Conservation (phyloP, 1,284 basidiomycete species). For the Trametes polyzona region DNA sequence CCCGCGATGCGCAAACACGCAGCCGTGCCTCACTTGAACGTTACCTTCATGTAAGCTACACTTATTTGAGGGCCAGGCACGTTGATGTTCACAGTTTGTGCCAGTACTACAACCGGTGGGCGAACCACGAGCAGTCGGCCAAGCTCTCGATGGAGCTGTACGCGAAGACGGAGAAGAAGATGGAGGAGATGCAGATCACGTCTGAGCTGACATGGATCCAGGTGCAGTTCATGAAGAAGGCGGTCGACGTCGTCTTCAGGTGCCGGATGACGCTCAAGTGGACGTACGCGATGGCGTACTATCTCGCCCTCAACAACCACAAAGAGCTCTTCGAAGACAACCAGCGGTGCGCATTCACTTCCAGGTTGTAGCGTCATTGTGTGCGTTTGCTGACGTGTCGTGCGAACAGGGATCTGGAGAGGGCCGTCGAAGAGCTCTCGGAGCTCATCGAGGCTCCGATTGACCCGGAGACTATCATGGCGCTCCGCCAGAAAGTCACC, state of each 20-base stretch:
- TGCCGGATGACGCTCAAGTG: conserved; percentile 97
- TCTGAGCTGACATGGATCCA: conserved; percentile 97
- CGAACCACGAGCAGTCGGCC: conserved; percentile 98
- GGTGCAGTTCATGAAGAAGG: conserved; percentile 98
- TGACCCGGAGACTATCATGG: conserved; percentile 82
- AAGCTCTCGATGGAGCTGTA: conserved; percentile 94
- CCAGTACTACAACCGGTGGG: conserved; percentile 97
- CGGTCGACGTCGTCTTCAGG: conserved; percentile 88
- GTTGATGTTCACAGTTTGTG: too few species aligned
- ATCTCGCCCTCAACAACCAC: conserved; percentile 85
- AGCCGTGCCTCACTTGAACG: conserved; percentile 91
- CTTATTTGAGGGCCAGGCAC: too few species aligned
- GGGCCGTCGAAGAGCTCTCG: conserved; percentile 93
- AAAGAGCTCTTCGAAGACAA: conserved; percentile 98
- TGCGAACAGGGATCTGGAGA: conserved; percentile 82
- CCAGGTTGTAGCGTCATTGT: background rate
- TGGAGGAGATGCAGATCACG: conserved; percentile 98
- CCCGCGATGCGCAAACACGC: conserved; percentile 87
- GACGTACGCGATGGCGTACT: conserved; percentile 99
- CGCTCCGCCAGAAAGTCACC: conserved; percentile 89
- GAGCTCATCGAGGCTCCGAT: conserved; percentile 92
- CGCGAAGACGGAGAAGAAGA: conserved; percentile 97
- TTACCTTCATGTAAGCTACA: conserved; percentile 94
- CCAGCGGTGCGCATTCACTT: conserved; percentile 63
- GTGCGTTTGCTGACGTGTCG: background rate